Evolutionary conservation across 2,329 filamentous ascomycete species (phyloP).

Genomic region (Fusarium sp.): DNA sequence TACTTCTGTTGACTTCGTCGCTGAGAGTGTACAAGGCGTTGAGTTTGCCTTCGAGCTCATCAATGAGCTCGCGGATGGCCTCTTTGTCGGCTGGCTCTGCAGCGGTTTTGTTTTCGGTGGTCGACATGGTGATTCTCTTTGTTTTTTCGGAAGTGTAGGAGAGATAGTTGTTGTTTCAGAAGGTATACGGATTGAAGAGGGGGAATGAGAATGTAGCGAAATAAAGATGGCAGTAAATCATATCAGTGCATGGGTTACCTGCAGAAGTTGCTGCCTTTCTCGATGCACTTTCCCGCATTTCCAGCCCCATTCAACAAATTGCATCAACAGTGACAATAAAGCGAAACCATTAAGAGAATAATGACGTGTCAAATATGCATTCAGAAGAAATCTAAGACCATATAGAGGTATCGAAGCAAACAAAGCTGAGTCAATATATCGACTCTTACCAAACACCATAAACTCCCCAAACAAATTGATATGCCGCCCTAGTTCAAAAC

Average conservation of each 20-base stretch:
- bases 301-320: not conserved
- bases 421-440: not conserved
- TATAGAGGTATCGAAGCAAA: slow-evolving; percentile 18
- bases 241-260: not conserved
- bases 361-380: not conserved
- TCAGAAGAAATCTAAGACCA: slow-evolving; percentile 7
- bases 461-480: slow-evolving; percentile 17
- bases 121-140: not conserved
- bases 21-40: not conserved
- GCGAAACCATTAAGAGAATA: not conserved
- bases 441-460: slow-evolving; percentile 26
- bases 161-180: not conserved
- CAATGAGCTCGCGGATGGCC: not conserved
- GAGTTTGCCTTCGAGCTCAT: slow-evolving; percentile 2
- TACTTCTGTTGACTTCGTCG: not conserved
- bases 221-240: not conserved
- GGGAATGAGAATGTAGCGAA: not conserved
- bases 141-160: not conserved
- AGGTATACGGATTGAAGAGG: not conserved
- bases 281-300: not conserved
- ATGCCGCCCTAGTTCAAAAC: slow-evolving; percentile 65
- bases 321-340: not conserved
- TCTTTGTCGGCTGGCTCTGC: not conserved
- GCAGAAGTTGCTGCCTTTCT: not conserved
- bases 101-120: not conserved